These are phyloP conservation scores for Vaccinium corymbosum DNA, from an alignment of 148 eudicot species.

Conservation along the genomic window DNA sequence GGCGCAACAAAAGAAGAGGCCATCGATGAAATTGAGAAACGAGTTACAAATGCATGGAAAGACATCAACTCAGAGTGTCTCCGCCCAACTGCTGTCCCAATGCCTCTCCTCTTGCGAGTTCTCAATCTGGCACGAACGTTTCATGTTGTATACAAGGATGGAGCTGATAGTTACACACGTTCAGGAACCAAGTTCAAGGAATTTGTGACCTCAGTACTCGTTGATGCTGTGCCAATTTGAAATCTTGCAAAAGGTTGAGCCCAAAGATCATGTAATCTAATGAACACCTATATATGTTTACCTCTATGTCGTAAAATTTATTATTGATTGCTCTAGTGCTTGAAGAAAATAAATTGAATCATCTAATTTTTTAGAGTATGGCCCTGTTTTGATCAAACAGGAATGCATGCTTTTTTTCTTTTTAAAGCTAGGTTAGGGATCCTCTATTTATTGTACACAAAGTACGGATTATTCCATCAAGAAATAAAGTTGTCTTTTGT, in stretches of 20 bases:
- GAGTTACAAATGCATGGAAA: constrained; percentile 35
- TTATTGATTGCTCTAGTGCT: not conserved
- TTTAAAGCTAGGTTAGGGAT: not conserved
- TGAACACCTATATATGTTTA: too few relatives aligned
- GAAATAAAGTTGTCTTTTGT: too few relatives aligned
- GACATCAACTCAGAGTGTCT: constrained; percentile 34
- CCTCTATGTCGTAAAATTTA: not conserved
- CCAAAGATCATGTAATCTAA: not conserved
- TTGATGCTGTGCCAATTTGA: constrained; percentile 11
- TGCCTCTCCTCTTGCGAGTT: constrained; percentile 27
- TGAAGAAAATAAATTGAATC: too few relatives aligned
- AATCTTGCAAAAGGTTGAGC: not conserved
- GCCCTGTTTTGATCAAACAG: too few relatives aligned
- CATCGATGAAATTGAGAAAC: constrained; percentile 13
- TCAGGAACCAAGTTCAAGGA: constrained; percentile 8
- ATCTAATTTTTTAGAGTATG: not conserved
- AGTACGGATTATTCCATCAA: too few relatives aligned
- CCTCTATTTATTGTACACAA: not conserved
- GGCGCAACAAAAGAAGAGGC: constrained; percentile 27
- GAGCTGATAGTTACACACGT: constrained; percentile 40
- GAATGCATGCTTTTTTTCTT: too few relatives aligned
- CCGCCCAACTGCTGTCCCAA: constrained; percentile 30
- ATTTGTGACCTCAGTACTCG: constrained; percentile 11
- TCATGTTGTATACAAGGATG: constrained; percentile 37
- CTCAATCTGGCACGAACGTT: constrained; percentile 33